Conservation (phyloP, 139 green algal species). For the Limnomonas spitsbergensis region DNA sequence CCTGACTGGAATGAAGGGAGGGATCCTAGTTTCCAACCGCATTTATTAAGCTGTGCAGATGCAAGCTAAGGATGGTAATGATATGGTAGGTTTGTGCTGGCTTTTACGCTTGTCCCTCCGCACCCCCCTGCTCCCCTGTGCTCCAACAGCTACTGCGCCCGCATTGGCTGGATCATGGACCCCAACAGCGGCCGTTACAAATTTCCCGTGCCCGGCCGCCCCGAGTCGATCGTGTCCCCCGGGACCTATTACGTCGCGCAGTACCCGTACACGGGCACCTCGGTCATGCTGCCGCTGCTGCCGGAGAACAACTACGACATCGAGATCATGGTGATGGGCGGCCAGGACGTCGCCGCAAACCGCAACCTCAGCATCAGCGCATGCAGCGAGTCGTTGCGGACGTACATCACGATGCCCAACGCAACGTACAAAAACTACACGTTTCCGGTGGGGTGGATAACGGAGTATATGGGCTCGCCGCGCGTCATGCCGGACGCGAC, state of each 20-base stretch:
- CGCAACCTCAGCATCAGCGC: constrained; percentile 9
- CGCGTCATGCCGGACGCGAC: no score
- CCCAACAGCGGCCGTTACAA: neutral
- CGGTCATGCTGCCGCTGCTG: constrained; percentile 23
- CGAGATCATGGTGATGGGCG: constrained; percentile 32
- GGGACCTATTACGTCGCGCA: neutral
- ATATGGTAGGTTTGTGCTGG: no score
- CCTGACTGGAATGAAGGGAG: no score
- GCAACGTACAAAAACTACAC: constrained; percentile 7
- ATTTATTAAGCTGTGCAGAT: no score
- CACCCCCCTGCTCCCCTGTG: no score
- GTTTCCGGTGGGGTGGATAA: neutral
- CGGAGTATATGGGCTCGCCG: constrained; percentile 22
- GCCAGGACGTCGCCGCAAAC: neutral
- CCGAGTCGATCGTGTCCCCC: no score
- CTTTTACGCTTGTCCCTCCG: no score
- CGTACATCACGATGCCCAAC: neutral
- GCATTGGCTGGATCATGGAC: constrained; percentile 21
- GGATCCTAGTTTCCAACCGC: no score
- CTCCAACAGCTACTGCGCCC: constrained; percentile 25
- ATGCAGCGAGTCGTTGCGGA: neutral
- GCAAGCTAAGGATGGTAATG: no score
- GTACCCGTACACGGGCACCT: constrained; percentile 34
- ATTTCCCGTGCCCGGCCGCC: neutral
- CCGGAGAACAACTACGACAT: constrained; percentile 25